These are phyloP conservation scores for Cyclostephanos tholiformis DNA, from an alignment of 108 stramenopile genomes.

Conservation along the genomic window DNA sequence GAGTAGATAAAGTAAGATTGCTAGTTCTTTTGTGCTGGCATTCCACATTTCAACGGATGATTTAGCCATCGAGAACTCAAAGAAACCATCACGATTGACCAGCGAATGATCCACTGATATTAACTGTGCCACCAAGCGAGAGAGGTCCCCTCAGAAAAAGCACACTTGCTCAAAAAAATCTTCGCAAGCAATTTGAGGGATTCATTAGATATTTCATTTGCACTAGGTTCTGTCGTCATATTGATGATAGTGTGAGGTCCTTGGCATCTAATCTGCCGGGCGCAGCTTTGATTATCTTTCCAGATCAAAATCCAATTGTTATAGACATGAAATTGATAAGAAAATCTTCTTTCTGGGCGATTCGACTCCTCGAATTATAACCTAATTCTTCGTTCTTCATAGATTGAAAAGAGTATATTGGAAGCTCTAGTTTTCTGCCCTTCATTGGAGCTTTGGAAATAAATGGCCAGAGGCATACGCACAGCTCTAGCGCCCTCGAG, in stretches of 20 bases:
- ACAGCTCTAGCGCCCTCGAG: slow-evolving; percentile 17
- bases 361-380: no score
- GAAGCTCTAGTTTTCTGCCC: no score
- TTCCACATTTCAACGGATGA: slow-evolving; percentile 72
- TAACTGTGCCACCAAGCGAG: background rate
- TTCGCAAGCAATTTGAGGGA: slow-evolving; percentile 28
- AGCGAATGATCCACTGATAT: background rate
- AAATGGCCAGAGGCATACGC: slow-evolving; percentile 24
- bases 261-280: slow-evolving; percentile 36
- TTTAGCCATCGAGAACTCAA: slow-evolving; percentile 70
- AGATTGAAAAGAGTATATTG: no score
- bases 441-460: slow-evolving; percentile 22
- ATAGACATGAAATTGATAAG: no score
- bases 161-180: slow-evolving; percentile 26
- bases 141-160: background rate
- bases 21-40: slow-evolving; percentile 68
- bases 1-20: slow-evolving; percentile 62
- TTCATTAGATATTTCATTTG: slow-evolving; percentile 37
- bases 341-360: no score
- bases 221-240: slow-evolving; percentile 33
- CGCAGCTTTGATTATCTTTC: slow-evolving; percentile 30
- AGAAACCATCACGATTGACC: slow-evolving; percentile 52
- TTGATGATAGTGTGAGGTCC: slow-evolving; percentile 41
- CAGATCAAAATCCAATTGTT: slow-evolving; percentile 35
- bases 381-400: no score